These are phyloP conservation scores for Yueomyces sp. DNA, from an alignment of 805 yeast genomes.

Conservation along the genomic window DNA sequence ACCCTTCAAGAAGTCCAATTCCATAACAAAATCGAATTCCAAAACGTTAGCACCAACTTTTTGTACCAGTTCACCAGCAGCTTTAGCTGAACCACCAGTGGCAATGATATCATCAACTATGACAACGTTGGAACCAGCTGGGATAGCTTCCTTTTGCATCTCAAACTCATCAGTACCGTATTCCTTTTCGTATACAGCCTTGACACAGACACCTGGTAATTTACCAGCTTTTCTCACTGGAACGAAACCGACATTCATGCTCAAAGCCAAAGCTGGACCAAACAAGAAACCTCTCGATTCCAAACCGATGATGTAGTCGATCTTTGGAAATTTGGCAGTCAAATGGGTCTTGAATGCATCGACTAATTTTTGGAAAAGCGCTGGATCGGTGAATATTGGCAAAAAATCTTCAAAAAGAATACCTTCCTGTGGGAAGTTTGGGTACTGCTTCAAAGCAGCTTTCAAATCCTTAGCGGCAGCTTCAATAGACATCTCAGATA, in stretches of 20 bases:
- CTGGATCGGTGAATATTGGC: conserved; percentile 82
- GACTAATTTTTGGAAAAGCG: conserved; percentile 64
- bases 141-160: conserved; percentile 72
- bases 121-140: conserved; percentile 66
- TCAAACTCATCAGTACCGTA: conserved; percentile 86
- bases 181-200: conserved; percentile 74
- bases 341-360: conserved; percentile 70
- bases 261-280: conserved; percentile 91
- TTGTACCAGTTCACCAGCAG: conserved; percentile 76
- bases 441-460: conserved; percentile 59
- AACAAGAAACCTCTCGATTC: conserved; percentile 96
- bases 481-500: conserved; percentile 15
- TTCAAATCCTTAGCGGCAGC: conserved; percentile 33
- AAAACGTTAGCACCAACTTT: conserved; percentile 56
- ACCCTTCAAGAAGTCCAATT: conserved; percentile 89
- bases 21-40: conserved; percentile 84
- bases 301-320: conserved; percentile 85
- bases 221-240: conserved; percentile 95
- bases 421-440: conserved; percentile 90
- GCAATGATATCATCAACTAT: conserved; percentile 95
- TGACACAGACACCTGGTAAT: conserved; percentile 71
- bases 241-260: conserved; percentile 77
- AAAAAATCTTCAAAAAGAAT: conserved; percentile 89
- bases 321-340: conserved; percentile 40
- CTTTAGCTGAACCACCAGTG: conserved; percentile 92